Base-by-base conservation (phyloP, 176 grass and related monocot species). In the Hyparrhenia diplandra region DNA sequence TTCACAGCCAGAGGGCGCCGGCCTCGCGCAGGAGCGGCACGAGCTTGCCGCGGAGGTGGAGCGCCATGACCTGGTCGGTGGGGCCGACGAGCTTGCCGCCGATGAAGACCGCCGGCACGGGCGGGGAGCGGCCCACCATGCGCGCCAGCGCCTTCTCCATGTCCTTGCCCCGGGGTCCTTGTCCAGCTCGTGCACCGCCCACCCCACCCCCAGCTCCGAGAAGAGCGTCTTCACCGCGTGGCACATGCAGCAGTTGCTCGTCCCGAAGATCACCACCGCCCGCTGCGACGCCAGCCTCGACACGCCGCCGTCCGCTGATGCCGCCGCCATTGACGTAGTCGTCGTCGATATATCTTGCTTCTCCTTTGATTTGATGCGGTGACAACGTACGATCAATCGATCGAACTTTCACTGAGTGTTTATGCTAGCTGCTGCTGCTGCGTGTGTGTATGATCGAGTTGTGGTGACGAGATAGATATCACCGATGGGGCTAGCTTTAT, bases 161-260 rank as follows among this genome's bases (percentile, higher is more conserved):
- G 16, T 91, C 86, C 39, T 71, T 87, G 16, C 92, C 89, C 13
- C 40, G 20, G 89, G 86, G 28, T 91, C 86, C 83, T 84, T 79
- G 49, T 91, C 89, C 67, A 94, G 70, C 86, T 94, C 92, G 71
- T 87, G 41, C 55, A 89, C 69, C 52, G 76, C 43, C 70, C 83
- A 85, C 73, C 74, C 87, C 28, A 91, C 92, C 2, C 89, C 89
- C 10, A 94, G 76, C 5, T 79, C 86, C 0, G n/a, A 87, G 78
- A 94, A 89, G 21, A 94, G 78, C 42, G 80, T 86, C 92, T 86
- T 89, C 79, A 94, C 76, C 0, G 86, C 75, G 67, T 94, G 89
- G 80, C 92, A 94, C 92, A 94, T 94, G 86, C 72, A 94, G 55
- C 92, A 94, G 60, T 88, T 89, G 76, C 89, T 94, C 71, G 45